Base-by-base conservation (phyloP, 169 alveolate species). In the Plasmodium ovale region DNA sequence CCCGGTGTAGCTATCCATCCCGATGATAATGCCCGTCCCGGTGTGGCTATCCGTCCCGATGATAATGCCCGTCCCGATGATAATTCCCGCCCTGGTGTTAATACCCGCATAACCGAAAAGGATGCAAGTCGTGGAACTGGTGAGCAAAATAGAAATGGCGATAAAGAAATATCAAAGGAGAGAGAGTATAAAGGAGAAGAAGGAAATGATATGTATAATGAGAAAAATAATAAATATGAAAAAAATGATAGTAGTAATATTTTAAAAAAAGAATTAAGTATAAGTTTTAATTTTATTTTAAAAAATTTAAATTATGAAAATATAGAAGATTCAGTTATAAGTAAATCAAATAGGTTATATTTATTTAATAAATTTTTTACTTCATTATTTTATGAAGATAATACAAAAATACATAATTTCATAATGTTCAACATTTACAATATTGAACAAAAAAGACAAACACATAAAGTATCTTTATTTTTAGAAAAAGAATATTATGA, bases 381-480 rank as follows among this genome's bases (percentile, higher is more conserved):
- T 5, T 77, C 88, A n/a, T 42, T 77, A 19, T 77, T 59, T 60
- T 54, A 60, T 53, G 77, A 77, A 62, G 68, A 77, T 1, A 77
- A 27, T 77, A 53, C 21, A 37, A 77, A 37, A 54, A 77, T 35
- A n/a, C 88, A 77, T 33, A 77, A 77, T 77, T 77, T 60, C 49
- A 77, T 77, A 44, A 77, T 77, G 88, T 77, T 77, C 14, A 77
- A 77, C 62, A 77, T 77, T 25, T 77, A 77, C 12, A 77, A 77
- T 23, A 77, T 68, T 19, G 88, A 77, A 21, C 88, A 77, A 51
- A 77, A 47, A 53, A 77, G 88, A 60, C 88, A 77, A 19, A 77
- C 88, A 23, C 88, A 77, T 35, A 77, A 77, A 5, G 88, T 77
- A 33, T 60, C 88, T 21, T 54, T 77, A 16, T 60, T 77, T 53